Evolutionary conservation across 257 asterid species (phyloP).

Genomic region (Phtheirospermum japonicum): DNA sequence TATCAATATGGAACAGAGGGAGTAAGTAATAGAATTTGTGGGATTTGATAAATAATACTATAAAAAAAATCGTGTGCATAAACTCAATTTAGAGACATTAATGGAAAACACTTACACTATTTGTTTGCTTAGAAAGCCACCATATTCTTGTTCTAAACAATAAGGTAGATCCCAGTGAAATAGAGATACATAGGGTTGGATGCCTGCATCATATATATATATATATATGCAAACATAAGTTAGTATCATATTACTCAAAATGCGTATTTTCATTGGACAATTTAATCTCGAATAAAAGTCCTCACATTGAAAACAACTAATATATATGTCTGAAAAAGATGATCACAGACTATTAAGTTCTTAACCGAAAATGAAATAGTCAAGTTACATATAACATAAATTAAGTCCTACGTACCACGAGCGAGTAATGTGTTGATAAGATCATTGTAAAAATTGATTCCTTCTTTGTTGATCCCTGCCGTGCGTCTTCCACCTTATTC

Average conservation of each 20-base stretch:
- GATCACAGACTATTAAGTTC: too few relatives aligned
- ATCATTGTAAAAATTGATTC: slow-evolving; percentile 34
- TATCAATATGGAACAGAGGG: too few relatives aligned
- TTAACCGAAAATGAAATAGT: too few relatives aligned
- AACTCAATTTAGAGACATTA: not conserved
- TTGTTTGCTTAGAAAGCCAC: slow-evolving; percentile 32
- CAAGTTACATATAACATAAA: too few relatives aligned
- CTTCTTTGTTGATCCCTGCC: slow-evolving; percentile 34
- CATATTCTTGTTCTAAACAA: slow-evolving; percentile 32
- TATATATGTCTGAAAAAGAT: too few relatives aligned
- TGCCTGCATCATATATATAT: slow-evolving; percentile 19
- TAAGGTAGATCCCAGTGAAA: slow-evolving; percentile 49
- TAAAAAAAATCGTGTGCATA: not conserved
- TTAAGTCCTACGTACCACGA: too few relatives aligned
- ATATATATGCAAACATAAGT: not conserved
- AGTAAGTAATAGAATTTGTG: not conserved
- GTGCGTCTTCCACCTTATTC: slow-evolving; percentile 30
- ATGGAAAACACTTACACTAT: slow-evolving; percentile 25
- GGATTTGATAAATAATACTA: not conserved
- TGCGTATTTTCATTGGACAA: too few relatives aligned
- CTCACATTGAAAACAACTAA: too few relatives aligned
- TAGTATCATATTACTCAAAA: not conserved
- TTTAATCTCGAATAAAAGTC: too few relatives aligned
- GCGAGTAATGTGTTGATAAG: slow-evolving; percentile 32
- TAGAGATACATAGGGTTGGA: slow-evolving; percentile 31